Conservation (phyloP, 345 rosid species). For the Dimocarpus longan region DNA sequence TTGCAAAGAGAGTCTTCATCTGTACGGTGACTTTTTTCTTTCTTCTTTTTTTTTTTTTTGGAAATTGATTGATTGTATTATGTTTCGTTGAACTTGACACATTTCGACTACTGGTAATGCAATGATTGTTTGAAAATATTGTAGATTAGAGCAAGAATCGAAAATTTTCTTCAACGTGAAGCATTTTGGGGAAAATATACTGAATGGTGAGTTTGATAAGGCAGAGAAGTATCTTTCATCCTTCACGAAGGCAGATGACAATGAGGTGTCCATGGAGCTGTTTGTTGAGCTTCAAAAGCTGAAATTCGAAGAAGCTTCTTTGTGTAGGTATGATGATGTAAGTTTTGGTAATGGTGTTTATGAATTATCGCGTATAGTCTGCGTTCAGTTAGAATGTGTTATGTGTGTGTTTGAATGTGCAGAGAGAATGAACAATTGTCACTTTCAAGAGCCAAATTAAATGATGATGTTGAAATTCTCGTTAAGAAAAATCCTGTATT, state of each 20-base stretch:
- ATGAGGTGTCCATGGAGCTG: constrained; percentile 30
- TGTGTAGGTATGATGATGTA: no score
- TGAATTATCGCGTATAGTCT: no score
- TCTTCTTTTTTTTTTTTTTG: no score
- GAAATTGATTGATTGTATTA: neutral
- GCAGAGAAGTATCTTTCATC: constrained; percentile 42
- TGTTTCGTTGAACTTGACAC: neutral
- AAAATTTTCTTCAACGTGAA: constrained; percentile 29
- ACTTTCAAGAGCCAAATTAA: neutral
- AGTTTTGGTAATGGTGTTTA: no score
- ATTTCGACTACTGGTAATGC: neutral
- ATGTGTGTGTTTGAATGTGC: neutral
- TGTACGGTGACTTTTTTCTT: neutral
- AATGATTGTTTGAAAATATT: neutral
- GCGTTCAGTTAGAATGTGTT: no score
- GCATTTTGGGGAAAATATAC: constrained; percentile 28
- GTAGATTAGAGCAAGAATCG: constrained; percentile 46
- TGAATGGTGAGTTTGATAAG: constrained; percentile 30
- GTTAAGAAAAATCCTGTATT: constrained; percentile 4
- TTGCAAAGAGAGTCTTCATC: constrained; percentile 2
- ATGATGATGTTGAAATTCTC: neutral
- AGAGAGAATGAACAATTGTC: constrained; percentile 7
- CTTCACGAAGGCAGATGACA: constrained; percentile 31
- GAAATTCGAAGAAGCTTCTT: constrained; percentile 12
- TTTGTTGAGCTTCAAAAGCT: constrained; percentile 33